Conservation (phyloP, 2,329 filamentous ascomycete genomes). For the Dactylellina leptospora region DNA sequence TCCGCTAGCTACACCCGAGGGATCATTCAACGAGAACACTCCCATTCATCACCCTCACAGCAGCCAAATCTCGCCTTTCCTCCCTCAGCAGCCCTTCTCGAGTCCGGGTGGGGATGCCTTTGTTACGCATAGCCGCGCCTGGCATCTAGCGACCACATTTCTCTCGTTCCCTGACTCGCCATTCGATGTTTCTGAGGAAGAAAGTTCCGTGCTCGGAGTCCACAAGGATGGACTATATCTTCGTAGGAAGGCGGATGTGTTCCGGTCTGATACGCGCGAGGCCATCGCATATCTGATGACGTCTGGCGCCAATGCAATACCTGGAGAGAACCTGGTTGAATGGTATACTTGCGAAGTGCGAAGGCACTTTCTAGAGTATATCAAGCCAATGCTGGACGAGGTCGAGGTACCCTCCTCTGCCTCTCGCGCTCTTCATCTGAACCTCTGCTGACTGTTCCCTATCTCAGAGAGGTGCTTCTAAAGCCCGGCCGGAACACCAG, state of each 20-base stretch:
- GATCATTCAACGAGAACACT: conserved; percentile 53
- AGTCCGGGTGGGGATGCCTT: conserved; percentile 40
- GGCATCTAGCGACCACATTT: conserved; percentile 56
- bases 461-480: conserved; percentile 6
- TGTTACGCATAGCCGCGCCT: conserved; percentile 55
- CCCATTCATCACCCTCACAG: conserved; percentile 49
- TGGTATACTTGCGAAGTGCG: conserved; percentile 57
- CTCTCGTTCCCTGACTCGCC: conserved; percentile 55
- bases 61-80: conserved; percentile 29
- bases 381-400: conserved; percentile 54
- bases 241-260: conserved; percentile 54
- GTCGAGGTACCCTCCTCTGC: conserved; percentile 24
- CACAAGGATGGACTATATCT: conserved; percentile 41
- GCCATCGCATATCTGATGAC: conserved; percentile 56
- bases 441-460: neutral
- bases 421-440: neutral
- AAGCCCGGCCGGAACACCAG: conserved; percentile 40
- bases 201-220: conserved; percentile 50
- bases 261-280: conserved; percentile 49
- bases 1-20: conserved; percentile 52
- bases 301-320: conserved; percentile 35
- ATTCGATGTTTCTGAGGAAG: conserved; percentile 52
- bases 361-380: conserved; percentile 56
- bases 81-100: conserved; percentile 32
- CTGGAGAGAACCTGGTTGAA: conserved; percentile 56